Evolutionary conservation across 1,139 yeast genomes (phyloP), one percentile per base, ranked within the genome.

Genomic region (Wickerhamiella infanticola): DNA sequence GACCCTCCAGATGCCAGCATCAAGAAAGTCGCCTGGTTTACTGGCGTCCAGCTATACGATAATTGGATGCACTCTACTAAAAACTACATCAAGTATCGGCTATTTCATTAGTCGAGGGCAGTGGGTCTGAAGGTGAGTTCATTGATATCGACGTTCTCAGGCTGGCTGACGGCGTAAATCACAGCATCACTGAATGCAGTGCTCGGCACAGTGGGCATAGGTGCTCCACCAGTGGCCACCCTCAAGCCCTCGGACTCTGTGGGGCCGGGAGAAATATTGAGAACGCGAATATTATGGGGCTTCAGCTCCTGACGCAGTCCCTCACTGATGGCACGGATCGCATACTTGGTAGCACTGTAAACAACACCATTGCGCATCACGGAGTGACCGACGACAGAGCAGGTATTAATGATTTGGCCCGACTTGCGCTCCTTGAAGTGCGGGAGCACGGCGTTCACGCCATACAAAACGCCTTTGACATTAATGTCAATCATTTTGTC

Each of bases 401-500:
- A 53, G 23, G 53, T 51, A 41, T 53, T 57, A 33, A 53, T 51
- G 39, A 54, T 52, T 1, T 54, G 40, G 24, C 58, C 57, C 3
- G 56, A 56, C 24, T 50, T 47, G n/a, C 52, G 52, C 44, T 53
- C 49, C 31, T 50, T 40, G 31, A 53, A 40, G 41, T 54, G 48
- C 5, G 59, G 59, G 11, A 51, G 37, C 18, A 54, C 51, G 3
- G 50, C 50, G n/a, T 47, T 45, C 41, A 52, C 48, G 2, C 58
- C 53, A 35, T 49, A 49, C 39, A 43, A 54, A 8, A 53, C 46
- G 6, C 57, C 54, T 43, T 56, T 58, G 44, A 60, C 56, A 45
- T 60, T 59, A 47, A 57, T 53, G 26, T 52, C 52, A 40, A 53
- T 57, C 27, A 58, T 52, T 23, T 45, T 48, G 46, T 55, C 63